A percentile compares a stretch with the other conserved stretches of the same genome.
Evolutionary conservation across 768 basidiomycete genomes (phyloP).

Genomic region (Leccinum longicurvipes): DNA sequence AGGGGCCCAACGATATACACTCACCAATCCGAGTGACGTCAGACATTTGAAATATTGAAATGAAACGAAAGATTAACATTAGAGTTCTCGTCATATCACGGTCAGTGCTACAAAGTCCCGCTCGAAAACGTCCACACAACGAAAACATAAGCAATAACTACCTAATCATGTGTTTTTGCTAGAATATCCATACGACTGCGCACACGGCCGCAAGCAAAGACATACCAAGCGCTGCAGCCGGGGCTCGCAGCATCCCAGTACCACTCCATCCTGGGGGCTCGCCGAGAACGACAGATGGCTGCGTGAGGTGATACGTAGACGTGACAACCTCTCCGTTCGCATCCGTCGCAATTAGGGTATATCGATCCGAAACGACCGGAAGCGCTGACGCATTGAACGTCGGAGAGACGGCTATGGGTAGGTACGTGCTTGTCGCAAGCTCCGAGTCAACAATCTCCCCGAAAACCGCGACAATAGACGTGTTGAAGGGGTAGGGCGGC

Average conservation of each 20-base stretch:
- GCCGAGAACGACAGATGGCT: slow-evolving; percentile 55
- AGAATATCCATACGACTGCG: slow-evolving; percentile 16
- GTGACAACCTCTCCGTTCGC: slow-evolving; percentile 51
- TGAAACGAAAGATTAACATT: neutral
- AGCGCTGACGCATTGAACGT: slow-evolving; percentile 50
- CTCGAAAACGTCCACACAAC: neutral
- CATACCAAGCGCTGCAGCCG: slow-evolving; percentile 9
- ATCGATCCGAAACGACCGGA: slow-evolving; percentile 50
- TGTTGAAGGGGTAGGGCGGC: slow-evolving; percentile 66
- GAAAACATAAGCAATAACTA: neutral
- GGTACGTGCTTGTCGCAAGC: slow-evolving; percentile 72
- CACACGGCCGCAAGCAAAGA: slow-evolving; percentile 13
- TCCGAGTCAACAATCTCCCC: slow-evolving; percentile 58
- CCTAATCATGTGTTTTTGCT: neutral
- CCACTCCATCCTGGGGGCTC: slow-evolving; percentile 57
- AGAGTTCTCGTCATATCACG: too few species aligned
- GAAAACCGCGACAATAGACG: slow-evolving; percentile 52
- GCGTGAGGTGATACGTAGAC: slow-evolving; percentile 45
- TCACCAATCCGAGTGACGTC: neutral
- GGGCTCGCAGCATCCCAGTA: slow-evolving; percentile 3
- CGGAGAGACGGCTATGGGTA: slow-evolving; percentile 47
- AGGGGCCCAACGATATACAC: neutral
- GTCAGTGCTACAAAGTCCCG: neutral
- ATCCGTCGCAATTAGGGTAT: slow-evolving; percentile 59
- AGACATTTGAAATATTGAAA: neutral